phyloP scores from a whole-genome alignment of 2,329 filamentous ascomycete genomes.

The Aspergillus nomiae region DNA sequence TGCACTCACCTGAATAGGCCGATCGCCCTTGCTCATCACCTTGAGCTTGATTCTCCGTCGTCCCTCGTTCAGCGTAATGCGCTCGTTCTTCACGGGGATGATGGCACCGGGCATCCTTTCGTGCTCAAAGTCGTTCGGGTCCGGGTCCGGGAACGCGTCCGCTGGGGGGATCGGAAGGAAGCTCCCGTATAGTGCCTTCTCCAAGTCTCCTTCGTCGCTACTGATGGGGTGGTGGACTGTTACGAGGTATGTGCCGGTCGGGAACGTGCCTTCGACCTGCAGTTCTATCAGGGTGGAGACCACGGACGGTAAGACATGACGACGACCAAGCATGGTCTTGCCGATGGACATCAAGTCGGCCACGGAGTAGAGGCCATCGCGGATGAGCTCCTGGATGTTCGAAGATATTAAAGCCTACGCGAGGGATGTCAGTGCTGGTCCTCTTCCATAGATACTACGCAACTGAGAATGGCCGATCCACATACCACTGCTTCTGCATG shows the following conservation, averaged over 20 bases:
- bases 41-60: conserved; percentile 71
- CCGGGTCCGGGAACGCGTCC: conserved; percentile 67
- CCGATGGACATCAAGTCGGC: conserved; percentile 92
- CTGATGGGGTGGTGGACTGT: conserved; percentile 90
- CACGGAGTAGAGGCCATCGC: conserved; percentile 90
- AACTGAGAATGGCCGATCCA: conserved; percentile 1
- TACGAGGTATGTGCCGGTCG: conserved; percentile 86
- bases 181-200: conserved; percentile 85
- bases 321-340: conserved; percentile 86
- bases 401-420: conserved; percentile 65
- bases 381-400: conserved; percentile 93
- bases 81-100: conserved; percentile 67
- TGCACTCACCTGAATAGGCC: conserved; percentile 75
- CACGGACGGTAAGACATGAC: conserved; percentile 85
- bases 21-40: conserved; percentile 84
- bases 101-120: conserved; percentile 78
- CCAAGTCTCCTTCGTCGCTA: conserved; percentile 81
- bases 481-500: conserved; percentile 81
- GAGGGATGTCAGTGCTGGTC: conserved; percentile 9
- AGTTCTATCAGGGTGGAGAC: conserved; percentile 77
- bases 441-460: background rate
- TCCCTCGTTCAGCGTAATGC: conserved; percentile 71
- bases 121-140: conserved; percentile 66
- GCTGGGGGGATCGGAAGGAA: conserved; percentile 79
- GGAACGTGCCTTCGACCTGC: conserved; percentile 93